These are phyloP conservation scores for Crithidia fasciculata DNA, from an alignment of 208 protist species.

Conservation along the genomic window DNA sequence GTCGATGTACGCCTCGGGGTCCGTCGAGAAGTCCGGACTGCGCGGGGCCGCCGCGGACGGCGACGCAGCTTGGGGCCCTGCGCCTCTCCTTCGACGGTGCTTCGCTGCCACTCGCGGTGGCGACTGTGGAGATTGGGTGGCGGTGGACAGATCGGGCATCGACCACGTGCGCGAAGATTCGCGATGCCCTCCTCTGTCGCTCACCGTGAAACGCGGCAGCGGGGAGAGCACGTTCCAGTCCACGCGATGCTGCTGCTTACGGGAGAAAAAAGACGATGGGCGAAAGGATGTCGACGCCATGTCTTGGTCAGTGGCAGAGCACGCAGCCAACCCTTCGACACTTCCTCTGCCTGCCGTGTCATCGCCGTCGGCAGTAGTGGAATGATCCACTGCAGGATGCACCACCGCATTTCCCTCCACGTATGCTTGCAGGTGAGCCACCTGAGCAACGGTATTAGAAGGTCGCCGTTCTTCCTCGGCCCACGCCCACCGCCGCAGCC, in stretches of 20 bases:
- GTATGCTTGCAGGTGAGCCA: slow-evolving; percentile 12
- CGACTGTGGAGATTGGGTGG: too few species aligned
- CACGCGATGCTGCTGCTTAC: neutral
- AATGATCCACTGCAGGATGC: neutral
- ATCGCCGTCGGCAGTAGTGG: neutral
- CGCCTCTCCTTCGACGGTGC: neutral
- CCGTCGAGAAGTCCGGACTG: neutral
- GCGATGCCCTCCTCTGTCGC: neutral
- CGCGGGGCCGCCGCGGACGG: too few species aligned
- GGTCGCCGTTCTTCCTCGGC: neutral
- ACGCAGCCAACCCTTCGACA: too few species aligned
- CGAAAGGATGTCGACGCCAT: too few species aligned
- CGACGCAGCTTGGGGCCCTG: neutral
- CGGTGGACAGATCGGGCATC: too few species aligned
- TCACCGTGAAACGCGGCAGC: neutral
- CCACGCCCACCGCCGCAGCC: slow-evolving; percentile 3
- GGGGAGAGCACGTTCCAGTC: neutral
- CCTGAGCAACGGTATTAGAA: neutral
- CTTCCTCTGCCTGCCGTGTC: neutral
- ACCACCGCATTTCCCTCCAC: slow-evolving; percentile 34
- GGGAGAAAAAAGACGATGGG: too few species aligned
- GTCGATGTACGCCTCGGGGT: slow-evolving; percentile 16
- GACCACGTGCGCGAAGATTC: too few species aligned
- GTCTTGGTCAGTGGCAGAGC: too few species aligned
- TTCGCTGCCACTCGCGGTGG: neutral